phyloP scores from a whole-genome alignment of 441 rosid genomes.

The Iberis amara region DNA sequence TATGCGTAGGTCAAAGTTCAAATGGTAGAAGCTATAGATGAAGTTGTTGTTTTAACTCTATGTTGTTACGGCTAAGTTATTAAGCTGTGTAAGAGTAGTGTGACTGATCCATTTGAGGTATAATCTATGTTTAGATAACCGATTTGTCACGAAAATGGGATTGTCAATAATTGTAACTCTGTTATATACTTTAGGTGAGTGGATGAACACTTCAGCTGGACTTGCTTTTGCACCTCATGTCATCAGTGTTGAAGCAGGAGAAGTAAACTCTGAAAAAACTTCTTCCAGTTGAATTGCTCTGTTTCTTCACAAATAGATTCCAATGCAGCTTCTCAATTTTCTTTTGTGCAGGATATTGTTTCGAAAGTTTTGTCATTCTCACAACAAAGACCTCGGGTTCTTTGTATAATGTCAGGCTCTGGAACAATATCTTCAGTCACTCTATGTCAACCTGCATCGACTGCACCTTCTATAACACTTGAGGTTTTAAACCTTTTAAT shows the following conservation, averaged over 20 bases:
- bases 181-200: slow-evolving; percentile 65
- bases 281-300: slow-evolving; percentile 11
- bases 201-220: slow-evolving; percentile 99
- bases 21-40: slow-evolving; percentile 1
- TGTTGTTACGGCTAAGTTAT: background rate
- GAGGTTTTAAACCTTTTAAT: slow-evolving; percentile 51
- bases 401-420: slow-evolving; percentile 83
- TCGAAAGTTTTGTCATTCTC: slow-evolving; percentile 69
- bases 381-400: slow-evolving; percentile 86
- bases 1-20: background rate
- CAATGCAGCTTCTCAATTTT: slow-evolving; percentile 6
- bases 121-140: background rate
- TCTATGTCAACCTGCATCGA: slow-evolving; percentile 67
- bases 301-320: background rate
- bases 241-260: slow-evolving; percentile 71
- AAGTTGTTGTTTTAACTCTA: background rate
- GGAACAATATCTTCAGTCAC: slow-evolving; percentile 88
- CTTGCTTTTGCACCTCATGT: slow-evolving; percentile 94
- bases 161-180: slow-evolving; percentile 1
- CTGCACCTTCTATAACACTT: slow-evolving; percentile 48
- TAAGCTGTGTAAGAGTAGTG: slow-evolving; percentile 1
- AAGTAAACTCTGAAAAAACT: slow-evolving; percentile 42
- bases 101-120: slow-evolving; percentile 13
- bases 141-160: background rate
- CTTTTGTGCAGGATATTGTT: slow-evolving; percentile 62